Evolutionary conservation across 2,329 filamentous ascomycete genomes (phyloP).

Genomic region (Paracamarosporium sp.): DNA sequence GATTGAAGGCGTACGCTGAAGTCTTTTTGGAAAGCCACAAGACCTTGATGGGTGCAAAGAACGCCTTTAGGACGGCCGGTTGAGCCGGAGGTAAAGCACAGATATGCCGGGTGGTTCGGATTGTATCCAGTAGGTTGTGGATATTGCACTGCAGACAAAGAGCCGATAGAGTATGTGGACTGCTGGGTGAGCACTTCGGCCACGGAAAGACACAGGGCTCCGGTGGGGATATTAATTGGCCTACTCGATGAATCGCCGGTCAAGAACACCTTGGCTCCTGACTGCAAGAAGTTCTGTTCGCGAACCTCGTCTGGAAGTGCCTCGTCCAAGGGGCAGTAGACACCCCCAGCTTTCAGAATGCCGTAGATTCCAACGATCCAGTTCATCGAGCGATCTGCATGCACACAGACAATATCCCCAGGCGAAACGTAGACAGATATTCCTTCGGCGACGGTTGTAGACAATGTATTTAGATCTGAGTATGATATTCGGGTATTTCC

Average conservation of each 20-base stretch:
- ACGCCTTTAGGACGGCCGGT: constrained; percentile 55
- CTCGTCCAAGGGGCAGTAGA: constrained; percentile 18
- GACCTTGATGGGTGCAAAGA: constrained; percentile 23
- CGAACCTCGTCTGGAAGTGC: constrained; percentile 27
- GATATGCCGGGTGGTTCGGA: too few species aligned
- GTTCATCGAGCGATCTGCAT: constrained; percentile 37
- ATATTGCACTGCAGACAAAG: too few species aligned
- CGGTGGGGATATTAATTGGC: too few species aligned
- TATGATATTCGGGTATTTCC: neutral
- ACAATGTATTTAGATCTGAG: neutral
- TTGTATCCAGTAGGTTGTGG: too few species aligned
- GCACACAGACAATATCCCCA: neutral
- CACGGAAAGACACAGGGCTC: neutral
- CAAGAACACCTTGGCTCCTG: neutral
- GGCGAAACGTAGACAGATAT: neutral
- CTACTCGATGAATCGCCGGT: too few species aligned
- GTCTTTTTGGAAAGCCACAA: constrained; percentile 2
- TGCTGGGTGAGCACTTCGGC: neutral
- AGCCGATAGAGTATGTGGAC: too few species aligned
- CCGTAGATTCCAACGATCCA: constrained; percentile 48
- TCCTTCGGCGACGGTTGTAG: neutral
- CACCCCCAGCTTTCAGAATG: constrained; percentile 38
- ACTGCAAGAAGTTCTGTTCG: constrained; percentile 18
- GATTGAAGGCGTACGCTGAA: neutral
- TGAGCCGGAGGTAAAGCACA: constrained; percentile 55